These are phyloP conservation scores for Penicillium lividum DNA, from an alignment of 495 filamentous ascomycete genomes.

Conservation along the genomic window DNA sequence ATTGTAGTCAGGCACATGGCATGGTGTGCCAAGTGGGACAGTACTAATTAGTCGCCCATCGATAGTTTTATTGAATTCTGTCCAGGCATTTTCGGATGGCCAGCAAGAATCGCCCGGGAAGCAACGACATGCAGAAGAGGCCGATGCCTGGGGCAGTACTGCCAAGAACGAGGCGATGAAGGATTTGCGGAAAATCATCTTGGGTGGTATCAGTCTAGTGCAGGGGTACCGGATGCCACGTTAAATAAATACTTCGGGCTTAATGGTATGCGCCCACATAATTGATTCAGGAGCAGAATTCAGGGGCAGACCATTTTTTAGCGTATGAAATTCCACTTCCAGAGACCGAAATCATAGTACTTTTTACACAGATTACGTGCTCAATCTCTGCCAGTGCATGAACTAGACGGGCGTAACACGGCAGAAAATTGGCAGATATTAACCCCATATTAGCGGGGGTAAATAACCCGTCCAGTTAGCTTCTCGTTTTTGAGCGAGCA, in stretches of 20 bases:
- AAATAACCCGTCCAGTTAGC: background rate
- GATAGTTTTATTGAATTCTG: conserved; percentile 42
- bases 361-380: background rate
- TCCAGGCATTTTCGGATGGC: conserved; percentile 46
- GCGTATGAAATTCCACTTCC: background rate
- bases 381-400: background rate
- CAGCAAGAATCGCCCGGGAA: conserved; percentile 47
- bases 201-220: background rate
- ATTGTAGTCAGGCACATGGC: conserved; percentile 45
- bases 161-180: conserved; percentile 16
- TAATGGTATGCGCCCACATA: background rate
- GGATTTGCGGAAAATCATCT: conserved; percentile 3
- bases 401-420: background rate
- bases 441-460: background rate
- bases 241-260: background rate
- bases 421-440: background rate
- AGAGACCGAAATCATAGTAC: background rate
- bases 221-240: background rate
- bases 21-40: conserved; percentile 44
- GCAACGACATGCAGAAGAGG: conserved; percentile 26
- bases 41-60: conserved; percentile 48
- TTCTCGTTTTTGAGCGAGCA: background rate
- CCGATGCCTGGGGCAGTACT: conserved; percentile 1
- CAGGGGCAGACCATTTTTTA: background rate
- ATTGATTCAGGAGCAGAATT: background rate